These are phyloP conservation scores for Chaetomiaceae sp. DNA, from an alignment of 2,329 filamentous ascomycete genomes.

Conservation along the genomic window DNA sequence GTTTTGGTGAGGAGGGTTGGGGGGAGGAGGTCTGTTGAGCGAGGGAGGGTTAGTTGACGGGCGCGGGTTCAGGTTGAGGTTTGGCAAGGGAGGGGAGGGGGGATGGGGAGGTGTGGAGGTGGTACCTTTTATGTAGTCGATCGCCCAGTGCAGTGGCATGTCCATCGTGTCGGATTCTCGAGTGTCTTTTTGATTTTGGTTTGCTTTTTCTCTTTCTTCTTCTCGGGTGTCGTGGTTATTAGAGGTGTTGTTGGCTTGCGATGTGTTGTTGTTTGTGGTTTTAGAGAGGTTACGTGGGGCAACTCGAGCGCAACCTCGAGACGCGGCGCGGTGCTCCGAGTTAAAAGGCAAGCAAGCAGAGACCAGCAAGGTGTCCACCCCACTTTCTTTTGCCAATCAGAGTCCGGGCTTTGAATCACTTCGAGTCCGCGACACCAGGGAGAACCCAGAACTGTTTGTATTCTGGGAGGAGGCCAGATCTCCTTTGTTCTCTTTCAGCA, in stretches of 20 bases:
- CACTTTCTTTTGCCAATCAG: background rate
- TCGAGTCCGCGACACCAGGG: too few species aligned
- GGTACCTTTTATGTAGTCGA: slow-evolving; percentile 12
- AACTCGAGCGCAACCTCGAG: too few species aligned
- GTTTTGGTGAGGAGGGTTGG: background rate
- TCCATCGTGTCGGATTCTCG: slow-evolving; percentile 14
- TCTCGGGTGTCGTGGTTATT: too few species aligned
- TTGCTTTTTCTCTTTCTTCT: too few species aligned
- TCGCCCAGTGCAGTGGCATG: slow-evolving; percentile 12
- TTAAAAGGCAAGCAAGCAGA: background rate
- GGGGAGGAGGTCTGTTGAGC: background rate
- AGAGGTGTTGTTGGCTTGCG: too few species aligned
- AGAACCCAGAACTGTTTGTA: too few species aligned
- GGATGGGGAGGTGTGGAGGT: background rate
- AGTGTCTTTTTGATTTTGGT: background rate
- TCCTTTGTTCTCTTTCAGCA: too few species aligned
- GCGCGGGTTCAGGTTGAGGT: background rate
- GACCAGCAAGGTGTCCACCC: background rate
- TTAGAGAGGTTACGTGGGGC: slow-evolving; percentile 4
- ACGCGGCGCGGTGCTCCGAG: background rate
- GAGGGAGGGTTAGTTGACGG: background rate
- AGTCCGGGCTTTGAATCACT: background rate
- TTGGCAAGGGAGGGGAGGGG: background rate
- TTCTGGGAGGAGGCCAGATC: too few species aligned
- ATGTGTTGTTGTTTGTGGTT: slow-evolving; percentile 7